Base-by-base conservation (phyloP, 306 rosid species). In the Cercis canadensis region DNA sequence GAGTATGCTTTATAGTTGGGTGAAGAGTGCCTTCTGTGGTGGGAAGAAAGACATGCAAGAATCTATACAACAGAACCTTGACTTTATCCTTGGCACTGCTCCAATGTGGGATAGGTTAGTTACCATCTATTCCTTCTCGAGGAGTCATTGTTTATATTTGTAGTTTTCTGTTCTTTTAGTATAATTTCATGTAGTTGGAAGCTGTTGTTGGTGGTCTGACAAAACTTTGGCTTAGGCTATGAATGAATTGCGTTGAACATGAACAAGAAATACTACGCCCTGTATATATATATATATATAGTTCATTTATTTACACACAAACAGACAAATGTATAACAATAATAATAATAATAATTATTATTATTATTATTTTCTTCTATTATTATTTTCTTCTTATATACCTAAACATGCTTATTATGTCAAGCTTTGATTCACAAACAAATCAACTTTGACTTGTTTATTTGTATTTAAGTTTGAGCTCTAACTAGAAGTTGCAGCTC, bases 21-120 rank as follows among this genome's bases (percentile, higher is more conserved):
- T 94, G 36, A 90, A 87, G 74, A 87, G 85, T 57, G 80, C 95
- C 57, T 75, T 94, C 63, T 69, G 72, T 19, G 16, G 82, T 61
- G 96, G 89, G 75, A 89, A 87, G 82, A 90, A 89, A 54, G 96
- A 86, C 65, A 84, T 34, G 73, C 84, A 84, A 51, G 97, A 86
- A 65, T 85, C 94, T 50, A 14, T 70, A 37, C 80, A 70, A 68
- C 87, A 89, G 78, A 86, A 87, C 80, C 88, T 94, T 72, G 81
- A 87, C 70, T 86, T 82, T 41, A 75, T 83, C 43, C 86, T 94
- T 57, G 72, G 83, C 83, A 86, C 97, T 4, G 92, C 99, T 75
- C 99, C 99, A 18, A 86, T 86, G 77, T 94, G 99, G 99, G 99
- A 94, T 69, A 91, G 94, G 99, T 93, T 62, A 54, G 90, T 86